phyloP scores from a whole-genome alignment of 768 basidiomycete species.

The Boletales sp. region DNA sequence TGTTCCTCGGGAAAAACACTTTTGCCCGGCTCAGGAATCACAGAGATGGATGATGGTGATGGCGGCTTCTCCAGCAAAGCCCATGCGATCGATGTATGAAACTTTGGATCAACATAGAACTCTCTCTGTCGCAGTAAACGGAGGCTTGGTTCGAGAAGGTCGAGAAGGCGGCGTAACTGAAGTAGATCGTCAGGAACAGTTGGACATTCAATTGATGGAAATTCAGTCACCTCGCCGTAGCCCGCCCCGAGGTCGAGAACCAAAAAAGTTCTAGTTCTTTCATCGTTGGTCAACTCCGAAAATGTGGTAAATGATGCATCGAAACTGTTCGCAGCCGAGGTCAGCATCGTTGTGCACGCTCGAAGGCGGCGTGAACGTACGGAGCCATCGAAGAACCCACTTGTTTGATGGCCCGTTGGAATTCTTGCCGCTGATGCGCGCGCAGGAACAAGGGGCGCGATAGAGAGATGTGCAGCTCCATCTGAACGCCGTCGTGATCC shows the following conservation, averaged over 20 bases:
- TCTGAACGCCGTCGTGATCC: constrained; percentile 1
- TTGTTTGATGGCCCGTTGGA: constrained; percentile 58
- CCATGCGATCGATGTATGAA: constrained; percentile 91
- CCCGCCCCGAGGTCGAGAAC: constrained; percentile 83
- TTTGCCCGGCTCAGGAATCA: constrained; percentile 1
- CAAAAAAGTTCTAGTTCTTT: constrained; percentile 76
- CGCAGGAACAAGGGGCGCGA: constrained; percentile 79
- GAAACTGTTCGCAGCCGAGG: constrained; percentile 48
- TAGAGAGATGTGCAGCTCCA: constrained; percentile 79
- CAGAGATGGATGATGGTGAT: constrained; percentile 2
- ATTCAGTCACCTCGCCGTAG: constrained; percentile 58
- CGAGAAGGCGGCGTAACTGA: constrained; percentile 58
- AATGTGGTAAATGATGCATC: constrained; percentile 68
- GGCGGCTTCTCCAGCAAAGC: constrained; percentile 50
- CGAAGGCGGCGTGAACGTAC: constrained; percentile 34
- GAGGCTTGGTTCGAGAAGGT: constrained; percentile 57
- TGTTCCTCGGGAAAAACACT: constrained; percentile 4
- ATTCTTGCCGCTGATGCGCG: constrained; percentile 71
- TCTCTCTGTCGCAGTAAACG: constrained; percentile 63
- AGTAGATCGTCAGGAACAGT: constrained; percentile 16
- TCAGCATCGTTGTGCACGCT: constrained; percentile 1
- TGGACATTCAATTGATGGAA: not conserved
- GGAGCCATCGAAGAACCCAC: constrained; percentile 43
- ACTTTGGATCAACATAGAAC: constrained; percentile 79
- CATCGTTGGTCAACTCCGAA: constrained; percentile 73